A percentile compares a stretch with the other conserved stretches of the same genome.
Conservation (phyloP, 371 early-diverging fungal genomes). For the Mucor irregularis region DNA sequence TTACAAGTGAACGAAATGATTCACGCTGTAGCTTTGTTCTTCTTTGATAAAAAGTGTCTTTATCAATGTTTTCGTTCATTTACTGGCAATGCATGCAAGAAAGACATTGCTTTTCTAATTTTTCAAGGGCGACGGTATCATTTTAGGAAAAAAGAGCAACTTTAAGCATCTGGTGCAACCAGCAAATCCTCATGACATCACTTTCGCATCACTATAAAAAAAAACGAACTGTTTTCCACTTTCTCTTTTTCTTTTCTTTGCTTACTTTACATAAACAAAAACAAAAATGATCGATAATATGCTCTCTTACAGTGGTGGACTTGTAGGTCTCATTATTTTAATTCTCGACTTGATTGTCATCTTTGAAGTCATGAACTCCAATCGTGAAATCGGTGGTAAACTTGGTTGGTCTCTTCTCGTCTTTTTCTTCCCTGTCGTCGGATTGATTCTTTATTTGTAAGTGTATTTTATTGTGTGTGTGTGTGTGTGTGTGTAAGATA, state of each 20-base stretch:
- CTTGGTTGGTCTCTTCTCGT: slow-evolving; percentile 60
- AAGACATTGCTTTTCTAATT: background rate
- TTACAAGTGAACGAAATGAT: too few species aligned
- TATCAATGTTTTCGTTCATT: too few species aligned
- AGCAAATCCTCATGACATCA: background rate
- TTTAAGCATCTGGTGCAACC: too few species aligned
- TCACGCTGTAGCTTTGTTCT: too few species aligned
- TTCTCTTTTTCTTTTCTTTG: background rate
- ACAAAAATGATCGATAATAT: slow-evolving; percentile 35
- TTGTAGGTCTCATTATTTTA: slow-evolving; percentile 54
- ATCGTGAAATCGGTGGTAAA: slow-evolving; percentile 50
- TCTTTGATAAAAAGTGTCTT: too few species aligned
- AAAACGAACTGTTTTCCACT: background rate
- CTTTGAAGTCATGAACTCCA: slow-evolving; percentile 64
- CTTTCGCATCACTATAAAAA: background rate
- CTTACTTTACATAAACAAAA: background rate
- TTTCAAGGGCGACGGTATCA: background rate
- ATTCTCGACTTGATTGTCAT: slow-evolving; percentile 62
- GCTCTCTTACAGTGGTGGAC: slow-evolving; percentile 46
- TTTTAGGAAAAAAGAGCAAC: background rate
- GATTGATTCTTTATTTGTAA: slow-evolving; percentile 65
- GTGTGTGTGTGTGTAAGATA: background rate
- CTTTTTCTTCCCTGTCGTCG: slow-evolving; percentile 64
- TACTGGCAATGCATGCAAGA: too few species aligned
- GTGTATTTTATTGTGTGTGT: slow-evolving; percentile 15